Base-by-base conservation (phyloP, 2,329 filamentous ascomycete genomes). In the Penicillium fuscoglaucum region DNA sequence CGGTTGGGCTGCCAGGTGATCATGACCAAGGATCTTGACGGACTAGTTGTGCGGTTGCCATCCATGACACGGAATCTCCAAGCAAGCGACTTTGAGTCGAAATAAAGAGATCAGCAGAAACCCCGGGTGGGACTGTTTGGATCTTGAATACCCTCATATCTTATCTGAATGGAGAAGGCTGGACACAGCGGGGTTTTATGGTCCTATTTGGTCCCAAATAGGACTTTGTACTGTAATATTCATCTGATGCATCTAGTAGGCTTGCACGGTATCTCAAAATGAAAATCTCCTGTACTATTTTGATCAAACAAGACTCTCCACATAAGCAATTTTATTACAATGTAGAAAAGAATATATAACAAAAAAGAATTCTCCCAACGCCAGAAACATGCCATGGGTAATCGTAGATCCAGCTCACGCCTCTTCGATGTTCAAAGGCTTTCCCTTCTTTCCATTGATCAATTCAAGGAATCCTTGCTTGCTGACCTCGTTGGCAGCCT, bases 41-140 rank as follows among this genome's bases (percentile, higher is more conserved):
- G 95, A 0, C 64, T 99, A 69, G 85, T 87, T 46, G 91, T 99
- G 33, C 90, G 86, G 75, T 78, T 99, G 70, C 95, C 95, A 13
- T 87, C 87, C 39, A 97, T 97, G 92, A 98, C 95, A 64, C 84
- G 95, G 74, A 99, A 99, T 72, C 71, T 99, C 77, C 95, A 99
- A 79, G 91, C 91, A 15, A 96, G 91, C 75, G 95, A 99, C 78
- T 99, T 99, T 69, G 82, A 70, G 74, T 67, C 76, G 67, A 72
- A 79, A 68, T 78, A 77, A 66, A 67, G 58, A 61, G n/a, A 44
- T 10, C 40, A 57, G n/a, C 57, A 55, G 6, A 31, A 24, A 58
- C 54, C 48, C 50, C n/a, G 43, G 35, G 26, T 49, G 28, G 53
- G 29, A 35, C 53, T 57, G 44, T 53, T 19, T 47, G 45, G 37